These are phyloP conservation scores for Plasmopara halstedii DNA, from an alignment of 352 stramenopile genomes.

Conservation along the genomic window DNA sequence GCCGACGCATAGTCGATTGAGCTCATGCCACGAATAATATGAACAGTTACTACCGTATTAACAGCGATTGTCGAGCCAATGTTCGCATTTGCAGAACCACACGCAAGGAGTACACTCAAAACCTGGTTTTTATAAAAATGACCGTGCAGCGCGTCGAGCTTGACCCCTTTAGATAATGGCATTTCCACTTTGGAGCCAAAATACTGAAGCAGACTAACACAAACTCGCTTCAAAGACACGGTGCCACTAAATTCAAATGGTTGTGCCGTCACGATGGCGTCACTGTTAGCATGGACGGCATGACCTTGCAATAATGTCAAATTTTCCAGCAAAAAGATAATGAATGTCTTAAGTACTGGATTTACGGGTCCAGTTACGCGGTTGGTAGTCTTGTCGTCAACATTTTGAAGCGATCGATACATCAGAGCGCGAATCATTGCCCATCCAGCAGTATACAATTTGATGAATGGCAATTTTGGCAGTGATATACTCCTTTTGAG, in stretches of 20 bases:
- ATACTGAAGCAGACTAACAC: constrained; percentile 59
- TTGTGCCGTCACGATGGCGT: background rate
- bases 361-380: constrained; percentile 27
- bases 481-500: constrained; percentile 40
- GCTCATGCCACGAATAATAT: constrained; percentile 58
- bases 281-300: background rate
- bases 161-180: background rate
- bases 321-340: constrained; percentile 60
- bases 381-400: constrained; percentile 4
- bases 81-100: constrained; percentile 52
- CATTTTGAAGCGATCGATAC: constrained; percentile 59
- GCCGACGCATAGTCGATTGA: constrained; percentile 53
- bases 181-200: constrained; percentile 24
- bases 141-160: constrained; percentile 23
- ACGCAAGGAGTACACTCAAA: constrained; percentile 63
- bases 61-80: constrained; percentile 55
- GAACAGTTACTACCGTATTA: constrained; percentile 44
- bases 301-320: constrained; percentile 26
- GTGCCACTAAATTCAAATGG: constrained; percentile 16
- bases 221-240: constrained; percentile 52
- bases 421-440: constrained; percentile 71
- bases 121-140: constrained; percentile 77
- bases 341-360: constrained; percentile 43
- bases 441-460: constrained; percentile 71
- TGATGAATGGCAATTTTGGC: constrained; percentile 60